A percentile compares a stretch with the other conserved stretches of the same genome.
These are phyloP conservation scores for Cucurbitaria berberidis DNA, from an alignment of 2,329 filamentous ascomycete species.

Conservation along the genomic window DNA sequence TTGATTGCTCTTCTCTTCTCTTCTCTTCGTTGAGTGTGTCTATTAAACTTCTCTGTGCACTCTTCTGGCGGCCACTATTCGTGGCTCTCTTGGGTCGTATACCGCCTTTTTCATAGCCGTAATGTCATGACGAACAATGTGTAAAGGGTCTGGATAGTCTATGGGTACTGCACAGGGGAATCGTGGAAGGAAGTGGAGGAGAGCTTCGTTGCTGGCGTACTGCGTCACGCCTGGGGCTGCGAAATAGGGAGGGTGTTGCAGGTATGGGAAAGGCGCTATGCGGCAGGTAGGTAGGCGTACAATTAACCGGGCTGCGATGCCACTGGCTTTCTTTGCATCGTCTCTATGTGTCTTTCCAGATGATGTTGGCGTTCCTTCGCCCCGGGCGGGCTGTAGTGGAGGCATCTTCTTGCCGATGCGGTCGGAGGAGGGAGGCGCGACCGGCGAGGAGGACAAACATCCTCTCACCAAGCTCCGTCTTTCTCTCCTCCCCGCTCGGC, in stretches of 20 bases:
- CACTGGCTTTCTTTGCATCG: conserved; percentile 16
- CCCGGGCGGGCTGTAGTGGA: conserved; percentile 3
- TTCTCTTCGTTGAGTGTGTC: conserved; percentile 18
- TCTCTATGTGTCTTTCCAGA: conserved; percentile 8
- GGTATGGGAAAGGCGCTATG: neutral
- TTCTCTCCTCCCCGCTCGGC: conserved; percentile 12
- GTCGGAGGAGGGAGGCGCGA: conserved; percentile 12
- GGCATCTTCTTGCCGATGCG: conserved; percentile 4
- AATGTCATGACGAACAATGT: conserved; percentile 29
- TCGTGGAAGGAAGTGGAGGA: neutral
- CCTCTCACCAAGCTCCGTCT: conserved; percentile 5
- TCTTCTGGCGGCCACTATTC: neutral
- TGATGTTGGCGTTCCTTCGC: conserved; percentile 9
- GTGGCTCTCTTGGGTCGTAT: conserved; percentile 18
- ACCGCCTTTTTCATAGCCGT: conserved; percentile 18
- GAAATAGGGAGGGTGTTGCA: neutral
- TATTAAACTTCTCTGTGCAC: conserved; percentile 1
- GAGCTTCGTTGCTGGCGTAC: neutral
- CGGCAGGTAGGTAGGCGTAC: conserved; percentile 15
- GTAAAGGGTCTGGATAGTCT: conserved; percentile 11
- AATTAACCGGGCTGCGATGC: conserved; percentile 12
- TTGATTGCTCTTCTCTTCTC: conserved; percentile 21
- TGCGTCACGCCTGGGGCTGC: neutral
- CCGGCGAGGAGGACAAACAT: conserved; percentile 8
- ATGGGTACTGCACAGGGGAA: neutral